These are phyloP conservation scores for Trypanosoma caninum DNA, from an alignment of 208 protist species.

Conservation along the genomic window DNA sequence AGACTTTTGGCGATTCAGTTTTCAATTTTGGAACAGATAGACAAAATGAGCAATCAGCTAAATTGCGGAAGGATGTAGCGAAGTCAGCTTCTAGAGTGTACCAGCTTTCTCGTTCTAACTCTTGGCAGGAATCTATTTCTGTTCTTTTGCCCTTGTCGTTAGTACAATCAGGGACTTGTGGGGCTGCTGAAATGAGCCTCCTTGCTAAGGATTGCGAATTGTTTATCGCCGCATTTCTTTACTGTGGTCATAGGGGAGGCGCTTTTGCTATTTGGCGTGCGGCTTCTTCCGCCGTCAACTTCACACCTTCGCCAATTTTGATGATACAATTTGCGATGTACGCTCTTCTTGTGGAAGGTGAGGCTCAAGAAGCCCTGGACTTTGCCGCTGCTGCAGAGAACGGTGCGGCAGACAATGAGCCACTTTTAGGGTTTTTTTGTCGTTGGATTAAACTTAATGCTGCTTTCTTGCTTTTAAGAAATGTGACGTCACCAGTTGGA, in stretches of 20 bases:
- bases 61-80: not conserved
- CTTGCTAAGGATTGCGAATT: conserved; percentile 1
- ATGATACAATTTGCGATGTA: conserved; percentile 40
- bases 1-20: not conserved
- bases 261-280: conserved; percentile 31
- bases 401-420: not conserved
- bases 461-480: not conserved
- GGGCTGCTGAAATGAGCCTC: not conserved
- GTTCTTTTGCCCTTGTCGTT: conserved; percentile 1
- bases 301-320: conserved; percentile 14
- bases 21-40: not conserved
- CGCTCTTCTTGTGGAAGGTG: conserved; percentile 37
- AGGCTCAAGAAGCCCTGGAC: conserved; percentile 33
- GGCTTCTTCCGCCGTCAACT: conserved; percentile 10
- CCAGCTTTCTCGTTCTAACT: not conserved
- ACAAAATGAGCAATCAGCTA: not conserved
- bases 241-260: conserved; percentile 20
- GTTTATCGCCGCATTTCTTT: conserved; percentile 27
- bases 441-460: conserved; percentile 7
- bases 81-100: not conserved
- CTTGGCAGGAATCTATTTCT: conserved; percentile 16
- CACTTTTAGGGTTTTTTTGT: not conserved
- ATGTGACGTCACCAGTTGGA: not conserved
- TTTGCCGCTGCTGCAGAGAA: conserved; percentile 16
- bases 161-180: not conserved